Base-by-base conservation (phyloP, 441 rosid species). In the Populus tomentosa region DNA sequence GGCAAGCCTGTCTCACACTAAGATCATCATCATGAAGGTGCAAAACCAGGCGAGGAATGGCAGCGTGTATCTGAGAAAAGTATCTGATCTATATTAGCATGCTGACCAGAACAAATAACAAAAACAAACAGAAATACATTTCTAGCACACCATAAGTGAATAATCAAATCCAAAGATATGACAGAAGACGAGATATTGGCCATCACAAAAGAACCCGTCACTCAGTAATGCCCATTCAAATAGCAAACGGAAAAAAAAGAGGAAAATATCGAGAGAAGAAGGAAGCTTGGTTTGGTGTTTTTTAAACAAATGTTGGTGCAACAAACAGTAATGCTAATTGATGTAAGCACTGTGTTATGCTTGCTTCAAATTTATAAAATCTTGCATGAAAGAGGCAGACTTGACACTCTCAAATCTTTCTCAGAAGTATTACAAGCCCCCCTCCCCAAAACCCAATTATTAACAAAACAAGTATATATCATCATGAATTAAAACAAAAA, bases 11-110 rank as follows among this genome's bases (percentile, higher is more conserved):
- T 81, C 97, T 85, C 77, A 95, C 93, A 76, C 87, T 82, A 82
- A 77, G 82, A 76, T 95, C 91, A 53, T 92, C 97, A 69, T 95
- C 99, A 32, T 89, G 86, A 74, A 94, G 92, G 80, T 95, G 98
- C 76, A 95, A 86, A 72, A 91, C 85, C 87, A 96, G 84, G 67
- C 96, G 97, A 77, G 99, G 95, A 21, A 91, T 80, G 70, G 89
- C 84, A 72, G 93, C 90, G 82, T 94, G 98, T 77, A 94, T 89
- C 99, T 96, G 87, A 40, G 40, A 80, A 82, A 56, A 73, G 38
- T 21, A 84, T 76, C 71, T 38, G 6, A 69, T 46, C 71, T 62
- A 20, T 1, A 53, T 78, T 71, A 71, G 75, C 75, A 75, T 59
- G 71, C 75, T 32, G 69, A 50, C 4, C n/a, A 64, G 32, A 14